phyloP scores from a whole-genome alignment of 2,329 filamentous ascomycete genomes.

The Aspergillus fructus region DNA sequence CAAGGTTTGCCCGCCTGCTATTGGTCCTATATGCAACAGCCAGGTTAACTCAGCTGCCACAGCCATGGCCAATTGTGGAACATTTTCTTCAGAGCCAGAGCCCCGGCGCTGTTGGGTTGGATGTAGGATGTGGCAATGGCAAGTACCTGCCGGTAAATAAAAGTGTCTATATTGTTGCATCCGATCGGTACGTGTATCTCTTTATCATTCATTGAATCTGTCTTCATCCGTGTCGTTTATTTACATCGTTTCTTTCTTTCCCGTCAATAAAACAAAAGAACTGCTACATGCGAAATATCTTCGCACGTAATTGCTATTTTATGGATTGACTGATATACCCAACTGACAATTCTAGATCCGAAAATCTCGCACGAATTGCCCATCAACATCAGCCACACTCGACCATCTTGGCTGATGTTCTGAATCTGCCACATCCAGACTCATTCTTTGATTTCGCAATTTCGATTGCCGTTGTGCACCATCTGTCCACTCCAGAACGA shows the following conservation, averaged over 20 bases:
- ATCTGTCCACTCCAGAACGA: conserved; percentile 75
- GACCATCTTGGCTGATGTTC: conserved; percentile 75
- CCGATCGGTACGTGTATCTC: conserved; percentile 66
- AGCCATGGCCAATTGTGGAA: conserved; percentile 91
- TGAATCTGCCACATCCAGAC: conserved; percentile 75
- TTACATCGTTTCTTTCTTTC: conserved; percentile 17
- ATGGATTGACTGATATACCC: background rate
- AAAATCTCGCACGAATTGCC: conserved; percentile 60
- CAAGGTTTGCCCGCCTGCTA: conserved; percentile 51
- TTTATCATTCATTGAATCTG: conserved; percentile 44
- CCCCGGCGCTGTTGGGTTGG: conserved; percentile 76
- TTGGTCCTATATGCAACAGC: background rate
- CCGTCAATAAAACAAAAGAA: conserved; percentile 5
- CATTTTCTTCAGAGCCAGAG: conserved; percentile 67
- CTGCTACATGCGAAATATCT: background rate
- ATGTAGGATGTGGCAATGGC: conserved; percentile 94
- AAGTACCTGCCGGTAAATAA: conserved; percentile 86
- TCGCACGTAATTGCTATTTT: background rate
- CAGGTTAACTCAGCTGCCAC: background rate
- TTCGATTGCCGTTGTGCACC: conserved; percentile 91
- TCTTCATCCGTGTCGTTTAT: conserved; percentile 19
- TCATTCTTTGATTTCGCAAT: conserved; percentile 79
- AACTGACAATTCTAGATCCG: conserved; percentile 47
- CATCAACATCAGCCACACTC: conserved; percentile 60
- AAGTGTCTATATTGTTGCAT: conserved; percentile 75